phyloP scores from a whole-genome alignment of 1,284 basidiomycete genomes.

The Mycosarcoma mackinlayi region DNA sequence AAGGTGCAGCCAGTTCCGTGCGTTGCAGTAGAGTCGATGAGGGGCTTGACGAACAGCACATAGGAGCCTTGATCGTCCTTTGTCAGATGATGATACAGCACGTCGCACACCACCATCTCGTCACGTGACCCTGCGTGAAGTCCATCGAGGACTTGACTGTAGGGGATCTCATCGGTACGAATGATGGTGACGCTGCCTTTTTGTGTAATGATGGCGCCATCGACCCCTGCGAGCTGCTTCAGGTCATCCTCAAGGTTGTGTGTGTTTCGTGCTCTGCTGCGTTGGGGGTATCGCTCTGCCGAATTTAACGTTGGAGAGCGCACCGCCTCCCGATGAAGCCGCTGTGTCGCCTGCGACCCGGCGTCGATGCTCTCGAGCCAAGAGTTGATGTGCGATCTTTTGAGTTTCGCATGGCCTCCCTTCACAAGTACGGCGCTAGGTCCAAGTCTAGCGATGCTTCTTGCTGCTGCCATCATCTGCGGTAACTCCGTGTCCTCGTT shows the following conservation, averaged over 20 bases:
- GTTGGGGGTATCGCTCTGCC: conserved; percentile 21
- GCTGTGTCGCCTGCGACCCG: neutral
- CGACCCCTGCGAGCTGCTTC: conserved; percentile 27
- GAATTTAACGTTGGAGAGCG: neutral
- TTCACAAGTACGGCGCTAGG: conserved; percentile 80
- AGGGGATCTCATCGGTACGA: conserved; percentile 42
- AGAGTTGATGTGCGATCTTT: conserved; percentile 15
- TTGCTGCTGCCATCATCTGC: conserved; percentile 71
- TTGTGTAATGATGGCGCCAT: conserved; percentile 28
- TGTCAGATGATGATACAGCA: conserved; percentile 73
- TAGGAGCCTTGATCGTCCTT: conserved; percentile 64
- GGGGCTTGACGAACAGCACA: conserved; percentile 57
- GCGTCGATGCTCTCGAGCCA: conserved; percentile 9
- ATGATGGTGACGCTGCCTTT: conserved; percentile 31
- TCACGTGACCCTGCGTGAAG: neutral
- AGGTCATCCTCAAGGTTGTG: conserved; percentile 8
- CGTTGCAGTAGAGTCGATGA: conserved; percentile 67
- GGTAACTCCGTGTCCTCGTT: conserved; percentile 27
- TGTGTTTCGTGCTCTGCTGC: neutral
- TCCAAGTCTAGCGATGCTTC: conserved; percentile 73
- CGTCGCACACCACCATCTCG: conserved; percentile 76
- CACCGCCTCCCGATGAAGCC: neutral
- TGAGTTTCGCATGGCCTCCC: conserved; percentile 79
- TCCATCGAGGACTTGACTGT: conserved; percentile 26
- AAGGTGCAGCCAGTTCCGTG: conserved; percentile 96